Evolutionary conservation across 2,329 filamentous ascomycete genomes (phyloP), one percentile per base, ranked within the genome.

Genomic region (Monosporascus ibericus): DNA sequence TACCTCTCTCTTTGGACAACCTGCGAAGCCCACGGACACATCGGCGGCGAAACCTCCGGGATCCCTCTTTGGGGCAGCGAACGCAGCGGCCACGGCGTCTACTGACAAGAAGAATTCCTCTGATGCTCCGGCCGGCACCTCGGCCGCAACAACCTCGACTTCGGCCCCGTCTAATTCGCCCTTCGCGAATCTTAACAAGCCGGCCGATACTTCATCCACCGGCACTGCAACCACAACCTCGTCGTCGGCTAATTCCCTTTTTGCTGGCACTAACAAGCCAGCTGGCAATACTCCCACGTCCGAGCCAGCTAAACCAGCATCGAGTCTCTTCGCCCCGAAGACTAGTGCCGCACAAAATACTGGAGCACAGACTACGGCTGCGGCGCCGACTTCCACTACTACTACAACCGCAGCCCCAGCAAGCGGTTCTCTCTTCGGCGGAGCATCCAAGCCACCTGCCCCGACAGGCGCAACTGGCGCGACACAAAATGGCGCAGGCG

Each of bases 361-460:
- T 7, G 55, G 67, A 5, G 54, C 70, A 15, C 57, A 69, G 25
- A 53, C 70, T 37, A 49, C 68, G 52, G 58, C 58, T 48, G 22
- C 57, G n/a, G 46, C 62, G 24, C 52, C 65, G n/a, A 48, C 54
- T 38, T 56, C 65, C 6, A 52, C 65, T 34, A 30, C 62, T 11
- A 52, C 64, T 22, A 67, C 70, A 39, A 55, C 65, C n/a, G 48
- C 68, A 9, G 58, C 70, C n/a, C 60, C 70, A 17, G 56, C 64
- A 20, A 54, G 65, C 9, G 57, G 65, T 22, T 62, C 69, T 6
- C 49, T 67, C 20, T 63, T 69, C 22, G 61, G 69, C 6, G 61
- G 55, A 11, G 58, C 66, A 27, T 48, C 63, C 5, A 68, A 74
- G 51, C 58, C 24, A 27, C 3, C 70, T 36, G 53, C 68, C 25